These are phyloP conservation scores for Rhodomyrtus psidioides DNA, from an alignment of 441 rosid species.

Conservation along the genomic window DNA sequence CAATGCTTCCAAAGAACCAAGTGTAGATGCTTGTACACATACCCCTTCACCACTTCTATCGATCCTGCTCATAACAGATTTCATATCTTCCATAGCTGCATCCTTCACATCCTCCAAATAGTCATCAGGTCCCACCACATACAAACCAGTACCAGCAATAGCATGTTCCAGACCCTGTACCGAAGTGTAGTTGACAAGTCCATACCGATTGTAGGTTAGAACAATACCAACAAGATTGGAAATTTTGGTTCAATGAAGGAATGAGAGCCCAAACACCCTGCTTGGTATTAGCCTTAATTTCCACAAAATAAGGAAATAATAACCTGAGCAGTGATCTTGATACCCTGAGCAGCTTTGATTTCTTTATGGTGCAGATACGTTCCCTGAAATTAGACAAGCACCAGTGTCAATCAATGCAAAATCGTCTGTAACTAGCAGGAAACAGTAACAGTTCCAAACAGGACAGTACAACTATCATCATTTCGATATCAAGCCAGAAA, in stretches of 20 bases:
- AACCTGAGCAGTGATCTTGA: conserved; percentile 82
- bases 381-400: conserved; percentile 56
- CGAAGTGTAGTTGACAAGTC: conserved; percentile 4
- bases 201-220: not conserved
- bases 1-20: conserved; percentile 94
- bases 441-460: not conserved
- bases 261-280: not conserved
- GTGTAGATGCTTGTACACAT: conserved; percentile 89
- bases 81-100: conserved; percentile 74
- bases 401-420: not conserved
- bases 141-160: conserved; percentile 83
- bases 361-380: conserved; percentile 81
- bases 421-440: not conserved
- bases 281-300: not conserved
- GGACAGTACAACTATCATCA: not conserved
- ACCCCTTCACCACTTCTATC: conserved; percentile 94
- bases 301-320: not conserved
- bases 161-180: conserved; percentile 93
- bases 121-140: conserved; percentile 78
- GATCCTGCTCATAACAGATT: conserved; percentile 72
- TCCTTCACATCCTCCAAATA: conserved; percentile 68
- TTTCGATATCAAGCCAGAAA: not conserved
- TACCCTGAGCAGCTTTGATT: conserved; percentile 94
- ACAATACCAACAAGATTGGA: not conserved
- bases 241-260: not conserved